A percentile compares a stretch with the other conserved stretches of the same genome.
phyloP scores from a whole-genome alignment of 257 asterid species.

The Misopates orontium region DNA sequence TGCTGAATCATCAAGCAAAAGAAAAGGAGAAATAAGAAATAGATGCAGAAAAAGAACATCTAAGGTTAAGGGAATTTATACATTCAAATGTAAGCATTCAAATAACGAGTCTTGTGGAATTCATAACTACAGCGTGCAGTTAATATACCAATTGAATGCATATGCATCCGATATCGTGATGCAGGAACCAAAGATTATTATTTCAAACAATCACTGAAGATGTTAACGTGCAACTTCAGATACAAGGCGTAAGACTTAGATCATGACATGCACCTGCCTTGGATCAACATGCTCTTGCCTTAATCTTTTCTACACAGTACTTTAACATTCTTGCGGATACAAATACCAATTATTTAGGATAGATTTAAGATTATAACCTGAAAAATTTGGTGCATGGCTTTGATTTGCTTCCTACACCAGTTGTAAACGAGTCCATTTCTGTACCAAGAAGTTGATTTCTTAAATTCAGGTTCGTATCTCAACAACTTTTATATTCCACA shows the following conservation, averaged over 20 bases:
- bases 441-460: constrained; percentile 71
- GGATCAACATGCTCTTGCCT: background rate
- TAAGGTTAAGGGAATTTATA: background rate
- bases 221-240: too few species aligned
- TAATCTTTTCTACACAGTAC: background rate
- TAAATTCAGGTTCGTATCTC: constrained; percentile 49
- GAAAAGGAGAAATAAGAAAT: constrained; percentile 21
- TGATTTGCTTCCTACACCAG: constrained; percentile 99
- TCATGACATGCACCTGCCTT: background rate
- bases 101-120: background rate
- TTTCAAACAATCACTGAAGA: constrained; percentile 15
- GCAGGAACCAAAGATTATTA: background rate
- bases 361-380: constrained; percentile 97
- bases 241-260: background rate
- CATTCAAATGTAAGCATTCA: background rate
- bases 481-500: constrained; percentile 25
- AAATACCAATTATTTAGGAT: constrained; percentile 35
- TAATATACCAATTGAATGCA: background rate
- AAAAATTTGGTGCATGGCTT: constrained; percentile 99
- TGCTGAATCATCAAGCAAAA: constrained; percentile 38
- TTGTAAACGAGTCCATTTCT: constrained; percentile 82
- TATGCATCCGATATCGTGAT: background rate
- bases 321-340: constrained; percentile 3
- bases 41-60: constrained; percentile 1
- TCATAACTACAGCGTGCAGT: too few species aligned